Evolutionary conservation across 2,329 filamentous ascomycete genomes (phyloP).

Genomic region (Aspergillus candidus): DNA sequence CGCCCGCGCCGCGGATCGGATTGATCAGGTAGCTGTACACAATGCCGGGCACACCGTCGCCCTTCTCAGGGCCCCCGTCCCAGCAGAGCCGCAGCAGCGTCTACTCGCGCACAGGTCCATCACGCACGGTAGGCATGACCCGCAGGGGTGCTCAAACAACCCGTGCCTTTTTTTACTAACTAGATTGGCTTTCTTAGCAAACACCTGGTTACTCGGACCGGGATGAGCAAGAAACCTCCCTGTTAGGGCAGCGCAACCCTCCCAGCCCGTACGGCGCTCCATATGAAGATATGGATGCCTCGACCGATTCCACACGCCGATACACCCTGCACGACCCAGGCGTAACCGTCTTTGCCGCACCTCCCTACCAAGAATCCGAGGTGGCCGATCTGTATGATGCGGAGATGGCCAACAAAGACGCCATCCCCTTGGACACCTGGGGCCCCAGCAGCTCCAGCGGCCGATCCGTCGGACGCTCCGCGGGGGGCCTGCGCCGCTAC

Average conservation of each 20-base stretch:
- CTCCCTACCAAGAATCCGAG: slow-evolving; percentile 55
- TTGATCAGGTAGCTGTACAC: too few relatives aligned
- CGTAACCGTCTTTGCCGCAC: slow-evolving; percentile 49
- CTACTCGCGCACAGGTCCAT: slow-evolving; percentile 3
- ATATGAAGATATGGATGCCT: slow-evolving; percentile 44
- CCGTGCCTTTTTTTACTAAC: too few relatives aligned
- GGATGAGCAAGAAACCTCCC: slow-evolving; percentile 19
- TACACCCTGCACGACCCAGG: slow-evolving; percentile 41
- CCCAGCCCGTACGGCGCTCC: slow-evolving; percentile 40
- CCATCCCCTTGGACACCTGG: slow-evolving; percentile 58
- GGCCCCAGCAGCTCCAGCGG: slow-evolving; percentile 62
- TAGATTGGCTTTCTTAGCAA: background rate
- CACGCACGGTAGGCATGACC: slow-evolving; percentile 2
- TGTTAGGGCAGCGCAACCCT: slow-evolving; percentile 27
- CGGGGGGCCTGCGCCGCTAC: slow-evolving; percentile 65
- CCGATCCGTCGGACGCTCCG: slow-evolving; percentile 33
- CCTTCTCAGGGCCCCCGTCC: background rate
- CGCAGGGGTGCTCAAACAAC: background rate
- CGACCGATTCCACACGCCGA: slow-evolving; percentile 25
- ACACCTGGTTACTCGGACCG: slow-evolving; percentile 7
- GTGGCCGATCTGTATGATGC: slow-evolving; percentile 34
- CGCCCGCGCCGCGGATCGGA: too few relatives aligned
- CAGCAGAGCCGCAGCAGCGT: slow-evolving; percentile 7
- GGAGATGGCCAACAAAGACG: slow-evolving; percentile 47
- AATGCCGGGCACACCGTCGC: background rate